Evolutionary conservation across 192 early-diverging fungal species (phyloP).

Genomic region (Diversispora epigaea): DNA sequence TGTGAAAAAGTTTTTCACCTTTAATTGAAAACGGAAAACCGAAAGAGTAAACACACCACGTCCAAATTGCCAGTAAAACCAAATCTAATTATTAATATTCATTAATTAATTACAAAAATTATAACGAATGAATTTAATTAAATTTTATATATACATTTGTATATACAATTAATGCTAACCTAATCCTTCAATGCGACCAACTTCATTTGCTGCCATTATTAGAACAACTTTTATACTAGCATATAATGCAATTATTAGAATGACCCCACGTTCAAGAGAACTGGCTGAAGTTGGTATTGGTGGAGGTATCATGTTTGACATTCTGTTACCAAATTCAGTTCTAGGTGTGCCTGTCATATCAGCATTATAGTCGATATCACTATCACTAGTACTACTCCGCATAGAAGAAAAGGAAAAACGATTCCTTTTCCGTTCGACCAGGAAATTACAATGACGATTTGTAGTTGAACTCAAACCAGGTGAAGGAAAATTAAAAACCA

Average conservation of each 20-base stretch:
- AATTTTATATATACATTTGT: neutral
- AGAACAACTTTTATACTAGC: conserved; percentile 5
- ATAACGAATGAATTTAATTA: neutral
- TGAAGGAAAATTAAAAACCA: conserved; percentile 19
- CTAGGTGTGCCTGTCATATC: neutral
- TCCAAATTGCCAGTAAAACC: conserved; percentile 26
- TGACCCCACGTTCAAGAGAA: conserved; percentile 6
- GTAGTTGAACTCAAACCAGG: conserved; percentile 4
- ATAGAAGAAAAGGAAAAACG: conserved; percentile 24
- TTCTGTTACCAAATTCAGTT: neutral
- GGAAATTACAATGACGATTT: conserved; percentile 22
- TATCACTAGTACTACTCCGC: conserved; percentile 13
- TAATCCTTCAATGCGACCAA: conserved; percentile 21
- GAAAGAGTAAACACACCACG: conserved; percentile 28
- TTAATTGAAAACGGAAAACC: conserved; percentile 10
- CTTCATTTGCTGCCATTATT: conserved; percentile 19
- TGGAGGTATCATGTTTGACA: neutral
- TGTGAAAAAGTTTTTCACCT: conserved; percentile 21
- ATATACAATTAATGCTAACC: conserved; percentile 3
- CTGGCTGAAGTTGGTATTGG: neutral
- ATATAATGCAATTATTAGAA: neutral
- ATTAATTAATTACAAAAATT: neutral
- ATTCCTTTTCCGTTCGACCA: conserved; percentile 26
- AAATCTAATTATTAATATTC: conserved; percentile 24
- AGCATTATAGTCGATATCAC: neutral